Conservation (phyloP, 2,329 filamentous ascomycete species). For the Penicillium frequentans region DNA sequence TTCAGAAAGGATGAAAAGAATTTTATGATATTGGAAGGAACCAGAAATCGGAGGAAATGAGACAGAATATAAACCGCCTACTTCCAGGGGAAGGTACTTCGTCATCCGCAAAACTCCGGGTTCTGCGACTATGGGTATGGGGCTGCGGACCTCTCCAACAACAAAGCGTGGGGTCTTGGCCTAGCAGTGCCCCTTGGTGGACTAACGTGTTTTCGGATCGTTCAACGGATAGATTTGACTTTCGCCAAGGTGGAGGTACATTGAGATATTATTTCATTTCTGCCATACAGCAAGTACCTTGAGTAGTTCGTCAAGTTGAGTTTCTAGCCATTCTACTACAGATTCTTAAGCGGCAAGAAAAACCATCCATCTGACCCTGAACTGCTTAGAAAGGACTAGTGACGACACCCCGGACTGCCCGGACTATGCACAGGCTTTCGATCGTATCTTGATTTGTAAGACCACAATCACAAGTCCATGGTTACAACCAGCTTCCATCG, state of each 20-base stretch:
- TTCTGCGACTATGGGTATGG: constrained; percentile 17
- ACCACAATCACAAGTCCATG: background rate
- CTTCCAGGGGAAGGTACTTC: constrained; percentile 2
- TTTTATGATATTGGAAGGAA: background rate
- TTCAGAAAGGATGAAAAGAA: background rate
- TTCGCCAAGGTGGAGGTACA: background rate
- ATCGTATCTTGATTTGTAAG: background rate
- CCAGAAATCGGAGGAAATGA: background rate
- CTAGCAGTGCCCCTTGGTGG: background rate
- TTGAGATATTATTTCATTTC: background rate
- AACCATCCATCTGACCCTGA: background rate
- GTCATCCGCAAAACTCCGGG: constrained; percentile 21
- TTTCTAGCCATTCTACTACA: background rate
- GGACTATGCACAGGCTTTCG: background rate
- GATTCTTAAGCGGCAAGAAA: background rate
- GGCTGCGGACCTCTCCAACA: constrained; percentile 16
- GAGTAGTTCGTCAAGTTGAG: background rate
- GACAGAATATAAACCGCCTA: constrained; percentile 2
- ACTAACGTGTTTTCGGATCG: background rate
- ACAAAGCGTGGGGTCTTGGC: constrained; percentile 7
- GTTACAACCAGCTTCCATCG: background rate
- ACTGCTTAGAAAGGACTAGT: background rate
- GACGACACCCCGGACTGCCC: background rate
- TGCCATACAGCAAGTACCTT: background rate
- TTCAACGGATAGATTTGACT: background rate